phyloP scores from a whole-genome alignment of 768 basidiomycete species.

The Gloeopeniophorella convolvens region DNA sequence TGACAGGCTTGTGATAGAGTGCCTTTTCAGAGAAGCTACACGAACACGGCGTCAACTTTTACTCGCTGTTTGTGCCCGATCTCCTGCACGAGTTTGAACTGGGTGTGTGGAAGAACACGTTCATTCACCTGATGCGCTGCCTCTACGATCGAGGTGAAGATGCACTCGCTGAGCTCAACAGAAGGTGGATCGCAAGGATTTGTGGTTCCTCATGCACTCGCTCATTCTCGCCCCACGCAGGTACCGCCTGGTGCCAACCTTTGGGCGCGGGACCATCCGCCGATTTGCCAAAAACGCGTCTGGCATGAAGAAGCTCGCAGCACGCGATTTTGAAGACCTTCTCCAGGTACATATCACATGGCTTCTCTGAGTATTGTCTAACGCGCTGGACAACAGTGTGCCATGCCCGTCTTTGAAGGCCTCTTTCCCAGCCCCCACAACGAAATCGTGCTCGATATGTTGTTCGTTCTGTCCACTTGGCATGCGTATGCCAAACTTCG shows the following conservation, averaged over 20 bases:
- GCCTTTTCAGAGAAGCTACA: slow-evolving; percentile 28
- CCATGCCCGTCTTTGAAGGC: slow-evolving; percentile 25
- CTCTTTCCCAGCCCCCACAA: slow-evolving; percentile 23
- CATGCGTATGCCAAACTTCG: slow-evolving; percentile 27
- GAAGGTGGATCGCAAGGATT: slow-evolving; percentile 21
- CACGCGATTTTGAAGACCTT: slow-evolving; percentile 26
- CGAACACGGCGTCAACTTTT: slow-evolving; percentile 24
- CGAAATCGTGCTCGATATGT: slow-evolving; percentile 17
- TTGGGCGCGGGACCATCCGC: slow-evolving; percentile 24
- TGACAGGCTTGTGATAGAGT: slow-evolving; percentile 26
- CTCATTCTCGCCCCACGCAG: neutral
- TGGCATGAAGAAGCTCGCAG: slow-evolving; percentile 24
- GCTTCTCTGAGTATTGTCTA: no score
- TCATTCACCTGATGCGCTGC: slow-evolving; percentile 34
- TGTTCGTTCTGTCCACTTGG: slow-evolving; percentile 24
- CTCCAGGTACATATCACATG: slow-evolving; percentile 20
- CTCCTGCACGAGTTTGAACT: slow-evolving; percentile 39
- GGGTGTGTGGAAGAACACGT: slow-evolving; percentile 33
- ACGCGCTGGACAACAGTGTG: no score
- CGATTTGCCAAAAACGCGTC: slow-evolving; percentile 21
- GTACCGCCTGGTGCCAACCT: slow-evolving; percentile 23
- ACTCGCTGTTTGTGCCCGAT: slow-evolving; percentile 28
- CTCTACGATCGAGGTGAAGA: slow-evolving; percentile 20
- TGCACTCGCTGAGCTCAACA: slow-evolving; percentile 24
- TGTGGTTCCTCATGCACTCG: neutral